A percentile compares a stretch with the other conserved stretches of the same genome.
phyloP scores from a whole-genome alignment of 495 filamentous ascomycete genomes.

The Aspergillus hancockii region DNA sequence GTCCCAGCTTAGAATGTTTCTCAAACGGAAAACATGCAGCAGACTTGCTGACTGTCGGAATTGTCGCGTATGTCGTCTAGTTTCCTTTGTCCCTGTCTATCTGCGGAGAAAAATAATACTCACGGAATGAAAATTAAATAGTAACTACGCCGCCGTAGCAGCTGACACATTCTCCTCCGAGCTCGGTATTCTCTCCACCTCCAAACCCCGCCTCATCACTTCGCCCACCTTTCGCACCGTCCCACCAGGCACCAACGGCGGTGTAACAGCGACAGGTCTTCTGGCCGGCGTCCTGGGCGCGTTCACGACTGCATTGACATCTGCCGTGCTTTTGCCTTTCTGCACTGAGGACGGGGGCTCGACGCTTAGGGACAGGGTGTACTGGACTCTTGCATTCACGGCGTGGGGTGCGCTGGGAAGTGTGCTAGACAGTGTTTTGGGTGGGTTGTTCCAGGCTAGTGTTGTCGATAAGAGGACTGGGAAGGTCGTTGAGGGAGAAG shows the following conservation, averaged over 20 bases:
- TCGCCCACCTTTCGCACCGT: conserved; percentile 73
- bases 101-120: background rate
- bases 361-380: conserved; percentile 51
- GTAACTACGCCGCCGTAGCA: conserved; percentile 86
- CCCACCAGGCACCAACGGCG: conserved; percentile 90
- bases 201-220: conserved; percentile 81
- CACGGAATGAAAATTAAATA: conserved; percentile 13
- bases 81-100: background rate
- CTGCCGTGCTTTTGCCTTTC: conserved; percentile 68
- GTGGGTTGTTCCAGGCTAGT: conserved; percentile 81
- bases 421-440: conserved; percentile 82
- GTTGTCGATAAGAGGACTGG: conserved; percentile 81
- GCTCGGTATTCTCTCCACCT: conserved; percentile 83
- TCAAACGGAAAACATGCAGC: conserved; percentile 33
- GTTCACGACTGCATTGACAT: conserved; percentile 65
- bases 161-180: conserved; percentile 96
- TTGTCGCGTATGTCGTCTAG: conserved; percentile 49
- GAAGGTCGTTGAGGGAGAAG: conserved; percentile 86
- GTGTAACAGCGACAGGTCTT: conserved; percentile 73
- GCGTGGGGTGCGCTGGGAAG: conserved; percentile 75
- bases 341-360: conserved; percentile 41
- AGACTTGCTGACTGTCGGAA: conserved; percentile 58
- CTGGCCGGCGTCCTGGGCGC: conserved; percentile 74
- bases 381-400: conserved; percentile 61
- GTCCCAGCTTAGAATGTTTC: conserved; percentile 32